Conservation (phyloP, 1,139 yeast species). For the Citeromyces siamensis region DNA sequence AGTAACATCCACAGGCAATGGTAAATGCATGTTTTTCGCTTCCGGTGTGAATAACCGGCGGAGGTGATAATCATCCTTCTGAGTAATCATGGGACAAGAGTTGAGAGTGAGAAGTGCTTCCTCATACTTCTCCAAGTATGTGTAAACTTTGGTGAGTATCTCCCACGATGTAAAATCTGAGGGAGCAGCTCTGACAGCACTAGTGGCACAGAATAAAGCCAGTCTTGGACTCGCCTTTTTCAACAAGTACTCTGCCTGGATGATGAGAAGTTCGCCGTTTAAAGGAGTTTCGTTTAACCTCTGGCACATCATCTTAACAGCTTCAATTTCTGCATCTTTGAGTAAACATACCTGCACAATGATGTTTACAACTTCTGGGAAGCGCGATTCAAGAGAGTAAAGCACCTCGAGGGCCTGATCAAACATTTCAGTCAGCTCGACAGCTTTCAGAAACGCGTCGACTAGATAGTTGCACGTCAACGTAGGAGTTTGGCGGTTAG, state of each 20-base stretch:
- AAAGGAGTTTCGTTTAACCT: constrained; percentile 30
- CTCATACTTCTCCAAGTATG: constrained; percentile 38
- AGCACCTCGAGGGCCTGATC: constrained; percentile 24
- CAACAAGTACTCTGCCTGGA: constrained; percentile 40
- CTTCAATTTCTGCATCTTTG: constrained; percentile 38
- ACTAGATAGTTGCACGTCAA: constrained; percentile 35
- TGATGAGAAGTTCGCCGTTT: constrained; percentile 33
- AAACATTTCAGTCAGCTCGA: constrained; percentile 35
- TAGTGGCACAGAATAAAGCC: constrained; percentile 40
- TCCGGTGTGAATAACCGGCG: constrained; percentile 35
- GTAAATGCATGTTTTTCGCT: constrained; percentile 35
- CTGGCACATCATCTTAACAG: constrained; percentile 33
- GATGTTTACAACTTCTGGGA: constrained; percentile 24
- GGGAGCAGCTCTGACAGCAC: constrained; percentile 44
- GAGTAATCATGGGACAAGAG: constrained; percentile 53
- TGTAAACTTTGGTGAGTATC: constrained; percentile 35
- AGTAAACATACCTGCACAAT: constrained; percentile 29
- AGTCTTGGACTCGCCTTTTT: constrained; percentile 36
- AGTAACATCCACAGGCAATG: constrained; percentile 44
- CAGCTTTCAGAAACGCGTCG: constrained; percentile 36
- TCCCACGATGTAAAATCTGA: constrained; percentile 47
- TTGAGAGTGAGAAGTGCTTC: constrained; percentile 44
- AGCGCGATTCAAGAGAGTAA: neutral
- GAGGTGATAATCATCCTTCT: constrained; percentile 36
- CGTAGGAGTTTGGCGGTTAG: constrained; percentile 54